phyloP scores from a whole-genome alignment of 495 filamentous ascomycete species.

The Penicillium taxi region DNA sequence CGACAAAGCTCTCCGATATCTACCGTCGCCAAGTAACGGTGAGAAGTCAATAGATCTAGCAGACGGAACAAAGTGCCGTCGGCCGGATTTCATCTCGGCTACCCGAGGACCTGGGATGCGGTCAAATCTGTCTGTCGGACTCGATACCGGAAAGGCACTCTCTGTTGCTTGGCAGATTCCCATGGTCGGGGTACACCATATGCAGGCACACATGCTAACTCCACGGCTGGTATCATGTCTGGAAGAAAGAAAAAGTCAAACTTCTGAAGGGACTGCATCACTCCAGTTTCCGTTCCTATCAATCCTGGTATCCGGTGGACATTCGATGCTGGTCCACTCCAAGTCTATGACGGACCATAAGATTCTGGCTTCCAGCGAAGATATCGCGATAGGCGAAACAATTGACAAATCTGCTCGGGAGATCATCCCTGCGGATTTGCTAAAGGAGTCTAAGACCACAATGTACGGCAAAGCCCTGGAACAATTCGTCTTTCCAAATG shows the following conservation, averaged over 20 bases:
- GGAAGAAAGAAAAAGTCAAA: conserved; percentile 1
- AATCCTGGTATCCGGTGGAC: conserved; percentile 85
- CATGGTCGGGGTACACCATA: conserved; percentile 82
- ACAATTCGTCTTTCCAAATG: conserved; percentile 63
- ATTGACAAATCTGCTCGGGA: conserved; percentile 77
- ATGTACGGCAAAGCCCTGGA: conserved; percentile 70
- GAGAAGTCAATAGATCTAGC: conserved; percentile 12
- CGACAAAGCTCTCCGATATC: conserved; percentile 47
- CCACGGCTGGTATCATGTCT: conserved; percentile 66
- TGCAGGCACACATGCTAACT: conserved; percentile 93
- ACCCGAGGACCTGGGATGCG: conserved; percentile 89
- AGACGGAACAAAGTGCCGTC: conserved; percentile 28
- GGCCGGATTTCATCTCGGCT: conserved; percentile 74
- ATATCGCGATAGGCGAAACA: conserved; percentile 77
- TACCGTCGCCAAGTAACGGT: conserved; percentile 36
- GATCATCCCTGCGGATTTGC: conserved; percentile 51
- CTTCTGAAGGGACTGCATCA: neutral
- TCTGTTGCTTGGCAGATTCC: conserved; percentile 75
- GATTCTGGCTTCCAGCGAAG: conserved; percentile 59
- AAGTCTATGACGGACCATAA: conserved; percentile 54
- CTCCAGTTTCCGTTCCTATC: conserved; percentile 74
- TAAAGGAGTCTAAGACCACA: conserved; percentile 40
- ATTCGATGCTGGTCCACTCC: conserved; percentile 78
- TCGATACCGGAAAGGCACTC: conserved; percentile 83
- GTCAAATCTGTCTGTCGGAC: conserved; percentile 60